phyloP scores from a whole-genome alignment of 768 basidiomycete species.

The Cystobasidium ongulense region DNA sequence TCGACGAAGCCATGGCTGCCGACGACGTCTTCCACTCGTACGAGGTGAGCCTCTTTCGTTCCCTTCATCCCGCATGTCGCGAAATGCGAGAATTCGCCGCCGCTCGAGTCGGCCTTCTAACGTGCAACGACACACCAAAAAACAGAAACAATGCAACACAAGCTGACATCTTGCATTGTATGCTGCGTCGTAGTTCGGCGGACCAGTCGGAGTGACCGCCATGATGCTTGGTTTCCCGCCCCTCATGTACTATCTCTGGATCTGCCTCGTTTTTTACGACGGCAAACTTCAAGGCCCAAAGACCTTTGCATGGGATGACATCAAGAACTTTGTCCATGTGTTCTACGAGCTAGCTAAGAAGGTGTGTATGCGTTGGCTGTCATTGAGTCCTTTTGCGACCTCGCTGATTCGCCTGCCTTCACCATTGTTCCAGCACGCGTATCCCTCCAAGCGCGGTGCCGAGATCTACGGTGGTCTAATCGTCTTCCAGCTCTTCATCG shows the following conservation, averaged over 20 bases:
- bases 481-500: conserved; percentile 79
- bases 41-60: conserved; percentile 5
- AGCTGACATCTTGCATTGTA: neutral
- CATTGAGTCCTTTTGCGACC: neutral
- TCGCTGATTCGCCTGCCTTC: neutral
- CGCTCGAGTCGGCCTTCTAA: neutral
- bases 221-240: conserved; percentile 93
- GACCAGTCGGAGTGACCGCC: conserved; percentile 76
- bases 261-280: conserved; percentile 91
- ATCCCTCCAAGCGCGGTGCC: conserved; percentile 78
- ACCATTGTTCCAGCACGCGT: conserved; percentile 61
- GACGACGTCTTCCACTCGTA: conserved; percentile 20
- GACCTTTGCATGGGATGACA: neutral
- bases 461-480: conserved; percentile 83
- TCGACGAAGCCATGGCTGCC: neutral
- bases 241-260: conserved; percentile 98
- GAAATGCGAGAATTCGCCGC: neutral
- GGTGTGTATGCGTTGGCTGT: neutral
- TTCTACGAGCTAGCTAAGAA: conserved; percentile 26
- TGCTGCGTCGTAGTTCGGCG: conserved; percentile 76
- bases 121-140: neutral
- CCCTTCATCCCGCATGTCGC: neutral
- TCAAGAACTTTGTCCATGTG: conserved; percentile 28
- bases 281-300: conserved; percentile 50
- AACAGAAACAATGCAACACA: neutral